phyloP scores from a whole-genome alignment of 345 rosid genomes.

The Aegle marmelos region DNA sequence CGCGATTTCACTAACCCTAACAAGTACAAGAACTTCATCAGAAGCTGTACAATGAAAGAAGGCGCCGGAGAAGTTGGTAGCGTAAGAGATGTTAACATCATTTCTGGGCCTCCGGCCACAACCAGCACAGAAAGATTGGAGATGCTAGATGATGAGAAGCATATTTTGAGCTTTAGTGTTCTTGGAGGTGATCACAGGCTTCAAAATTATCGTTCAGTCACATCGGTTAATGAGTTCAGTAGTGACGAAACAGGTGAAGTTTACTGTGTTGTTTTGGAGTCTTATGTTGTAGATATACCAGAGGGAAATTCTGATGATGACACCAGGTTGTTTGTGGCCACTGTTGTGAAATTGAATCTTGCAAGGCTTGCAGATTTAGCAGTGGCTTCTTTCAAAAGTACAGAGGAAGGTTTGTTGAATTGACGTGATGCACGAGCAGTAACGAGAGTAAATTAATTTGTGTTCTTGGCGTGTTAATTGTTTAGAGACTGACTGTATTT shows the following conservation, averaged over 20 bases:
- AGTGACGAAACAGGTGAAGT: not conserved
- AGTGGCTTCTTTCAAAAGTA: not conserved
- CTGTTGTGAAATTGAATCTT: constrained; percentile 14
- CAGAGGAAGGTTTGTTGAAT: not conserved
- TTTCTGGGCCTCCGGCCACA: constrained; percentile 10
- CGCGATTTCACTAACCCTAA: constrained; percentile 14
- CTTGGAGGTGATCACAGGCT: constrained; percentile 39
- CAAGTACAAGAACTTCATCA: constrained; percentile 13
- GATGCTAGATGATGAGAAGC: constrained; percentile 38
- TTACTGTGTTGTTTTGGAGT: constrained; percentile 8
- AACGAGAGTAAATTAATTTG: not conserved
- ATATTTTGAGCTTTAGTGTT: constrained; percentile 32
- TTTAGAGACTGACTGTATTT: not conserved
- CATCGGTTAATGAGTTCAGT: constrained; percentile 9
- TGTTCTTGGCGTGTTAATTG: not conserved
- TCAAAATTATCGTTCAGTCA: constrained; percentile 35
- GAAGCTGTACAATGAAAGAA: not conserved
- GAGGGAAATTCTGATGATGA: constrained; percentile 16
- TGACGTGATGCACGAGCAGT: not conserved
- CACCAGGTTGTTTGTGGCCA: constrained; percentile 8
- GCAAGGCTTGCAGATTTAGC: constrained; percentile 9
- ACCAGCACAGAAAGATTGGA: constrained; percentile 19
- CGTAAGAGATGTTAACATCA: constrained; percentile 2
- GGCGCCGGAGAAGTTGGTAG: constrained; percentile 9
- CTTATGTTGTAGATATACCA: constrained; percentile 10